These are phyloP conservation scores for Viridothelium virens DNA, from an alignment of 495 filamentous ascomycete species.

Conservation along the genomic window DNA sequence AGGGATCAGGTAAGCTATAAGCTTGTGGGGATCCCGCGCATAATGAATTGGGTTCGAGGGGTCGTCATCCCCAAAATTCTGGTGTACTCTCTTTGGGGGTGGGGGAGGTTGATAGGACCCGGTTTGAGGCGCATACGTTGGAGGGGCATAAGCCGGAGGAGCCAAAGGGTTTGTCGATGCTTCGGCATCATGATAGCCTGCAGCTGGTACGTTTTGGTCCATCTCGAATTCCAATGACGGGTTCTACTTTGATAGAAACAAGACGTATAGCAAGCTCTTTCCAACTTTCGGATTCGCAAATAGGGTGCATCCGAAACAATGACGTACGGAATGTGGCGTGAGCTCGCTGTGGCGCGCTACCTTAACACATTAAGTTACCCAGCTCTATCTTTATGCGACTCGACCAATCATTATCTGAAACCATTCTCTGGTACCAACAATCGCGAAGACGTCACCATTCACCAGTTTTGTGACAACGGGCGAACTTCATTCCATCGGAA, in stretches of 20 bases:
- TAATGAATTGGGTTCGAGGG: conserved; percentile 28
- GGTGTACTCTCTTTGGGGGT: conserved; percentile 8
- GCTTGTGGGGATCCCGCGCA: conserved; percentile 33
- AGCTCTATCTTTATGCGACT: background rate
- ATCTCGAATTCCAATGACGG: background rate
- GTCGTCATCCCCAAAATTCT: conserved; percentile 24
- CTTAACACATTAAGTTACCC: no score
- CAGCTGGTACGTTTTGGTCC: background rate
- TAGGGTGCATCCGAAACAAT: background rate
- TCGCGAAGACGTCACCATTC: conserved; percentile 4
- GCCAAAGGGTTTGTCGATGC: background rate
- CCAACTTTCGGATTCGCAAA: background rate
- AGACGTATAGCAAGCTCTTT: background rate
- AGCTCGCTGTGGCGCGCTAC: no score
- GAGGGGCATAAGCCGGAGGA: background rate
- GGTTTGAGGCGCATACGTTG: background rate
- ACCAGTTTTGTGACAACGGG: background rate
- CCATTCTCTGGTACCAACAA: background rate
- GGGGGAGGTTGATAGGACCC: conserved; percentile 13
- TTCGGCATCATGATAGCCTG: background rate
- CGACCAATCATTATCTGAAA: background rate
- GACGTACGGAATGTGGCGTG: background rate
- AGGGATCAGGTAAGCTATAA: conserved; percentile 38
- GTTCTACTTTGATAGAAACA: background rate
- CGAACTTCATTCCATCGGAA: background rate